Evolutionary conservation across 2,329 filamentous ascomycete genomes (phyloP).

Genomic region (Paecilomyces niveus): DNA sequence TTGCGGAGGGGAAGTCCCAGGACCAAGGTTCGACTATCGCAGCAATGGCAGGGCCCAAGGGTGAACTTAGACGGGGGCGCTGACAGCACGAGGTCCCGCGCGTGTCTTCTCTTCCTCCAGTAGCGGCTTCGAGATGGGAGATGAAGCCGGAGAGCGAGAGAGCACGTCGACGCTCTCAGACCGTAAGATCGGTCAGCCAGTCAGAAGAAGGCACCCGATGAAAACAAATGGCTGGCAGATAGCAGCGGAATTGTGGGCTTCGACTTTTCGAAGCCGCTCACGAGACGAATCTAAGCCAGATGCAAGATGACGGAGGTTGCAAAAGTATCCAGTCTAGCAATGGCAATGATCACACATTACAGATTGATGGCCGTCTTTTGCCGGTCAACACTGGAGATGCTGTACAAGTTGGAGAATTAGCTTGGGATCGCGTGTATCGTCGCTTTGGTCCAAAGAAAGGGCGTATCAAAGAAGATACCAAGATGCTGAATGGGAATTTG

Average conservation of each 20-base stretch:
- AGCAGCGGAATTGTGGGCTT: conserved; percentile 3
- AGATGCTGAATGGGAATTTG: not conserved
- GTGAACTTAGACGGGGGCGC: not conserved
- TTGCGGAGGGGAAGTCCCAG: not conserved
- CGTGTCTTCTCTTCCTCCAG: not conserved
- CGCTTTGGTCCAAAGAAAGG: not conserved
- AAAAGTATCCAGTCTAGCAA: not conserved
- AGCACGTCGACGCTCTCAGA: not conserved
- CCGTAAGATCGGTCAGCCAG: conserved; percentile 3
- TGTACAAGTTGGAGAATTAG: not conserved
- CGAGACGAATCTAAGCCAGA: conserved; percentile 12
- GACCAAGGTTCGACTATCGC: conserved; percentile 2
- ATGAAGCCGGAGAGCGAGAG: not conserved
- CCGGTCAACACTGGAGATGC: not conserved
- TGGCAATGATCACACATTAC: not conserved
- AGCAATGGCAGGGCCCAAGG: not conserved
- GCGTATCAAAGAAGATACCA: not conserved
- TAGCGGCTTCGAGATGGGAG: not conserved
- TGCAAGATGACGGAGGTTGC: conserved; percentile 12
- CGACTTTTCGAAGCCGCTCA: conserved; percentile 8
- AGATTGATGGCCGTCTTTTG: not conserved
- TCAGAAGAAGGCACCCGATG: not conserved
- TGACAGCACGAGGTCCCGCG: not conserved
- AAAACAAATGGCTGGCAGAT: conserved; percentile 3
- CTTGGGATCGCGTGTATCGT: not conserved